These are phyloP conservation scores for Pyricularia grisea DNA, from an alignment of 2,329 filamentous ascomycete species.

Conservation along the genomic window DNA sequence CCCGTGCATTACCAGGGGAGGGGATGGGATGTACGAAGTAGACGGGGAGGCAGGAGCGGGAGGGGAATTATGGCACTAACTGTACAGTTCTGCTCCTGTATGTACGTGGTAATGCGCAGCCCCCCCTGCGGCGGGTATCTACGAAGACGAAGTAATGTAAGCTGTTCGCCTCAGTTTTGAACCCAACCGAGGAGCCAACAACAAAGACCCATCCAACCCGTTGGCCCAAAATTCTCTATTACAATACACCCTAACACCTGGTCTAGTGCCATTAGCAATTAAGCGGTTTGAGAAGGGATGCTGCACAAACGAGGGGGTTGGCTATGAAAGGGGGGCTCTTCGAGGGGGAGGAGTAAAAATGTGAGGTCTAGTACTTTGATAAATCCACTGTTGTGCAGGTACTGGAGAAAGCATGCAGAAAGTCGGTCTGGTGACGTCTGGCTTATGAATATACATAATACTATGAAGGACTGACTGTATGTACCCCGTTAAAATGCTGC, in stretches of 20 bases:
- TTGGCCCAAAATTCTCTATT: not conserved
- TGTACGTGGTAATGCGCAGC: not conserved
- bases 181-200: not conserved
- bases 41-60: not conserved
- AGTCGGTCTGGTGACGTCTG: constrained; percentile 2
- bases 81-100: not conserved
- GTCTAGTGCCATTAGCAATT: not conserved
- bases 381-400: constrained; percentile 2
- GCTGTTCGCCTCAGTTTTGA: not conserved
- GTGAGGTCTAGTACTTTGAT: not conserved
- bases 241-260: not conserved
- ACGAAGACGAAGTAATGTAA: not conserved
- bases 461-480: not conserved
- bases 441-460: not conserved
- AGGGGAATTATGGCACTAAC: not conserved
- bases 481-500: too few relatives aligned
- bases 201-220: not conserved
- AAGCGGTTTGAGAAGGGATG: not conserved
- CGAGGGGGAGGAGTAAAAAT: not conserved
- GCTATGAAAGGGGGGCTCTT: not conserved
- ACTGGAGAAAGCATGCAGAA: constrained; percentile 4
- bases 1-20: not conserved
- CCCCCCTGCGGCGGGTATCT: not conserved
- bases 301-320: not conserved
- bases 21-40: too few relatives aligned